Evolutionary conservation across 1,284 basidiomycete species (phyloP).

Genomic region (Rhizoctonia solani): DNA sequence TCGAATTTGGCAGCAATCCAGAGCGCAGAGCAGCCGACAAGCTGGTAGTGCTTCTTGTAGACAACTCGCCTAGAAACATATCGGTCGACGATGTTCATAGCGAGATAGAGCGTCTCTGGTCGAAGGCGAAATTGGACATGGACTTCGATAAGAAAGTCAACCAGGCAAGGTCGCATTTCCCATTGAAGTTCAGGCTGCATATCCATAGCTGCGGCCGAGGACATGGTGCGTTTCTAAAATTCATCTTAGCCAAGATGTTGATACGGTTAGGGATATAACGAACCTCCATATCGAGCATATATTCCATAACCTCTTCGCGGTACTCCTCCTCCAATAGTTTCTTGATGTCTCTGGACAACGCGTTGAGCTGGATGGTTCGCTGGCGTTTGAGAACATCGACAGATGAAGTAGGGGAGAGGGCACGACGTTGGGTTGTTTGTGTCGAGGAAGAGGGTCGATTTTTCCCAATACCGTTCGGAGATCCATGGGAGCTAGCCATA

Average conservation of each 20-base stretch:
- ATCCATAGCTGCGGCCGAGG: constrained; percentile 93
- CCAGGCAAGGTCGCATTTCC: constrained; percentile 99
- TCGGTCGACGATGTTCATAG: constrained; percentile 98
- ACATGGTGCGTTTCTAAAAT: constrained; percentile 77
- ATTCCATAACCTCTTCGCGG: constrained; percentile 85
- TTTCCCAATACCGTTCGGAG: constrained; percentile 31
- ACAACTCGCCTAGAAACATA: constrained; percentile 98
- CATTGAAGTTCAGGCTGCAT: constrained; percentile 96
- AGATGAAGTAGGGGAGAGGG: constrained; percentile 28
- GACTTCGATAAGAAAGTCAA: constrained; percentile 98
- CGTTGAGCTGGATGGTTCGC: constrained; percentile 39
- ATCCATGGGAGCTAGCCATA: constrained; percentile 6
- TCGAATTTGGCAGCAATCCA: constrained; percentile 99
- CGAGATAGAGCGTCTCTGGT: constrained; percentile 97
- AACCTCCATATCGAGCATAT: constrained; percentile 99
- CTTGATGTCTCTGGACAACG: constrained; percentile 47
- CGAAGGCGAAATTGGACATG: constrained; percentile 96
- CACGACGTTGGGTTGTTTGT: constrained; percentile 6
- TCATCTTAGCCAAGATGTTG: constrained; percentile 36
- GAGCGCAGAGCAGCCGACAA: constrained; percentile 96
- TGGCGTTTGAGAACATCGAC: constrained; percentile 35
- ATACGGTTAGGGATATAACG: constrained; percentile 47
- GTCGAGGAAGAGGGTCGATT: constrained; percentile 19
- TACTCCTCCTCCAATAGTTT: constrained; percentile 85
- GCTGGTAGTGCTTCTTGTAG: constrained; percentile 99